Conservation (phyloP, 257 asterid species). For the Solanum neorickii region DNA sequence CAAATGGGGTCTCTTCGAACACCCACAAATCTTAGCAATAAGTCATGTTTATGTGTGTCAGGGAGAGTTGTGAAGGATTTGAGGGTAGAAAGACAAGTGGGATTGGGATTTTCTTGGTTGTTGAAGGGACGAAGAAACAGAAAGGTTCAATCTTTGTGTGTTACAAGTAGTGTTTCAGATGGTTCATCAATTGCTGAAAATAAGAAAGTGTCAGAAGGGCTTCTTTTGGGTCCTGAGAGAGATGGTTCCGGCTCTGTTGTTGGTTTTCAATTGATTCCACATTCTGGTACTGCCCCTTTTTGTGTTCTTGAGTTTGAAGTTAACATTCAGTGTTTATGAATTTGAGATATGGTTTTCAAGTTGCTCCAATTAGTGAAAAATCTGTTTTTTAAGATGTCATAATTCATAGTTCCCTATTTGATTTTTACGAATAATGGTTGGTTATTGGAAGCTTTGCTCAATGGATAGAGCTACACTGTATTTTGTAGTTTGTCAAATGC, state of each 20-base stretch:
- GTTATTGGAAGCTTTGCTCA: not conserved
- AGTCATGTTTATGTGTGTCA: not conserved
- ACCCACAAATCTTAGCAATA: constrained; percentile 12
- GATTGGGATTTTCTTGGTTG: constrained; percentile 33
- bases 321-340: not conserved
- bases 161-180: constrained; percentile 22
- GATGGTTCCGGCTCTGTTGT: constrained; percentile 50
- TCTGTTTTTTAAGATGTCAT: not conserved
- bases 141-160: constrained; percentile 16
- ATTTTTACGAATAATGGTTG: not conserved
- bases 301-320: not conserved
- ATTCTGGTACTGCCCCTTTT: constrained; percentile 35
- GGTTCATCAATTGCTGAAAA: constrained; percentile 1
- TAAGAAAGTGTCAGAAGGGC: constrained; percentile 9
- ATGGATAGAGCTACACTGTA: not conserved
- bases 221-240: constrained; percentile 37
- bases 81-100: constrained; percentile 30
- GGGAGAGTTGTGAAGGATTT: not conserved
- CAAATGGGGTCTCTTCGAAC: constrained; percentile 43
- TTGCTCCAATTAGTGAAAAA: not conserved
- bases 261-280: constrained; percentile 60
- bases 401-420: not conserved
- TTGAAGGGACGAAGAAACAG: constrained; percentile 10
- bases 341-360: not conserved
- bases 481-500: not conserved